These are phyloP conservation scores for Volutella citrinella DNA, from an alignment of 2,329 filamentous ascomycete genomes.

Conservation along the genomic window DNA sequence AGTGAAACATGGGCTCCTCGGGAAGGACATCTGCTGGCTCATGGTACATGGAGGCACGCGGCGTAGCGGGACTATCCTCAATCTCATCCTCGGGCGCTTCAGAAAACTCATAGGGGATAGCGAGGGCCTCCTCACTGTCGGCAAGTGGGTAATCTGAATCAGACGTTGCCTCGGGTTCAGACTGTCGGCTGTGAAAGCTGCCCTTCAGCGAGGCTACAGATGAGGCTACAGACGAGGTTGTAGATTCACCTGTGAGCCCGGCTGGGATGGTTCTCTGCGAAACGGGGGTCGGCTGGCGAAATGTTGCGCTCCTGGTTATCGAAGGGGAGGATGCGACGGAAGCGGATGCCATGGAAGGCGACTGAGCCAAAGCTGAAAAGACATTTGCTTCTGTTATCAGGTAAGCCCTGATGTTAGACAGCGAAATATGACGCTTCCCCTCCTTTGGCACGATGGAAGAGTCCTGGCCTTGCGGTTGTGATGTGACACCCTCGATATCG, in stretches of 20 bases:
- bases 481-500: conserved; percentile 64
- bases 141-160: conserved; percentile 31
- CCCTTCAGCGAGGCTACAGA: conserved; percentile 22
- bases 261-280: too few relatives aligned
- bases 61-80: conserved; percentile 45
- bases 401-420: conserved; percentile 62
- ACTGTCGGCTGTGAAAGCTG: conserved; percentile 24
- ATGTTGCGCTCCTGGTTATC: conserved; percentile 36
- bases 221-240: too few relatives aligned
- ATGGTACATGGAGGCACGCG: conserved; percentile 49
- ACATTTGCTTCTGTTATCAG: conserved; percentile 66
- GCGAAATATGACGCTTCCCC: conserved; percentile 62
- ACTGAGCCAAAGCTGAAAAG: conserved; percentile 58
- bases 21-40: conserved; percentile 26
- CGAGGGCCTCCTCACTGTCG: conserved; percentile 55
- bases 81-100: conserved; percentile 35
- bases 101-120: conserved; percentile 53
- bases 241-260: conserved; percentile 20
- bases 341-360: conserved; percentile 48
- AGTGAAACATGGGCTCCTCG: conserved; percentile 30
- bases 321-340: conserved; percentile 50
- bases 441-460: conserved; percentile 48
- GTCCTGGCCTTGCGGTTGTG: conserved; percentile 28
- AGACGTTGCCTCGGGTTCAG: conserved; percentile 24
- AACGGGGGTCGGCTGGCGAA: conserved; percentile 27